These are phyloP conservation scores for Penicillium arizonense DNA, from an alignment of 495 filamentous ascomycete genomes.

Conservation along the genomic window DNA sequence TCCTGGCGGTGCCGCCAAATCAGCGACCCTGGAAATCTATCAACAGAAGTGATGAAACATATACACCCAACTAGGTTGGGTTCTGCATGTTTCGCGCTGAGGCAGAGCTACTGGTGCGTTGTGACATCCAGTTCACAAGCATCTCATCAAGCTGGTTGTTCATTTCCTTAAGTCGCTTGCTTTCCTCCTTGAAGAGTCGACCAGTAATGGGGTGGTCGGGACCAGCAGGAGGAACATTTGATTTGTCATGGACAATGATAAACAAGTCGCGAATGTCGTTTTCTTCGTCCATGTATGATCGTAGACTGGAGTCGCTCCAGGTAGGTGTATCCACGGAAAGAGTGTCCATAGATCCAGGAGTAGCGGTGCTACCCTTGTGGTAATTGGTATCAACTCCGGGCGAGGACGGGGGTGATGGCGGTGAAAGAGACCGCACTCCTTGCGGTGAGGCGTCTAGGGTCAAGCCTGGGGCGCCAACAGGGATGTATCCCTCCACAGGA, in stretches of 20 bases:
- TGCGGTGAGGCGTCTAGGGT: conserved; percentile 66
- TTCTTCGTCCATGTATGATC: conserved; percentile 88
- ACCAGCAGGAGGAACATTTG: conserved; percentile 68
- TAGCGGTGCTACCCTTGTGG: conserved; percentile 27
- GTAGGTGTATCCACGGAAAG: conserved; percentile 44
- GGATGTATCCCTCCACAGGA: conserved; percentile 33
- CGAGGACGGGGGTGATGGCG: conserved; percentile 62
- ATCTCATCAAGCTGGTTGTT: conserved; percentile 80
- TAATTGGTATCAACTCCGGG: conserved; percentile 56
- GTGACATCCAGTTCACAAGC: conserved; percentile 77
- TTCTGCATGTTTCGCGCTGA: conserved; percentile 14
- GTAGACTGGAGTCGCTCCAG: conserved; percentile 83
- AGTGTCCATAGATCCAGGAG: conserved; percentile 41
- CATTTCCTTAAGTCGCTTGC: conserved; percentile 76
- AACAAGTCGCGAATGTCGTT: conserved; percentile 90
- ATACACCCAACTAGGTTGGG: conserved; percentile 11
- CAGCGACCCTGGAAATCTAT: conserved; percentile 12
- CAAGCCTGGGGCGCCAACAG: conserved; percentile 52
- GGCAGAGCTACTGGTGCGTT: conserved; percentile 41
- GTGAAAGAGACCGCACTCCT: conserved; percentile 56
- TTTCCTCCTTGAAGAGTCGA: conserved; percentile 80
- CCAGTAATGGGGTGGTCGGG: conserved; percentile 82
- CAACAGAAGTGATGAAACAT: conserved; percentile 10
- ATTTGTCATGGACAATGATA: conserved; percentile 87
- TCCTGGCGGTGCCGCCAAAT: conserved; percentile 1